A percentile compares a stretch with the other conserved stretches of the same genome.
These are phyloP conservation scores for Lactarius hatsudake DNA, from an alignment of 768 basidiomycete genomes.

Conservation along the genomic window DNA sequence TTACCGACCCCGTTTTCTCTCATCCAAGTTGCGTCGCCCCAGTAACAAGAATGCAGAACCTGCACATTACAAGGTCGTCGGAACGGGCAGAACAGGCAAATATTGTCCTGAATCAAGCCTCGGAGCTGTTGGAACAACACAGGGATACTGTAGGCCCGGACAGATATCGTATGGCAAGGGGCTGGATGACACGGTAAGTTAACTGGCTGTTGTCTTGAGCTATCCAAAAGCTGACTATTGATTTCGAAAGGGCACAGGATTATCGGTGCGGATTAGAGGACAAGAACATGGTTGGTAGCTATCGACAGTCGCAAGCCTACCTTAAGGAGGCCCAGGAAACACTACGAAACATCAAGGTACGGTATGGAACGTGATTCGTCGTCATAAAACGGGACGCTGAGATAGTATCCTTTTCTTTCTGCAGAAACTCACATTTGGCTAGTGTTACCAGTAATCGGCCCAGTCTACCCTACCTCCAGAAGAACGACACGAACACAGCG, in stretches of 20 bases:
- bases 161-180: constrained; percentile 3
- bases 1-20: neutral
- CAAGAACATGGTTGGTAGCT: neutral
- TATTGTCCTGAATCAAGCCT: neutral
- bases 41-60: neutral
- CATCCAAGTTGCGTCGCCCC: neutral
- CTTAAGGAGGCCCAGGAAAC: constrained; percentile 13
- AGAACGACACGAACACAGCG: too few relatives aligned
- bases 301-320: neutral
- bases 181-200: constrained; percentile 3
- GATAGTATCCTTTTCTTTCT: too few relatives aligned
- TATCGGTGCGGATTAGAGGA: constrained; percentile 5
- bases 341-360: constrained; percentile 1
- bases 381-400: neutral
- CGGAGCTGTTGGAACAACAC: neutral
- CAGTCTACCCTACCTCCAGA: too few relatives aligned
- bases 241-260: neutral
- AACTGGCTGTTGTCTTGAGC: too few relatives aligned
- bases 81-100: neutral
- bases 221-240: neutral
- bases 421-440: constrained; percentile 10
- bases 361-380: neutral
- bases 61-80: neutral
- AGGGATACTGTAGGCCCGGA: neutral
- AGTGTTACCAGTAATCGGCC: neutral